Evolutionary conservation across 2,329 filamentous ascomycete species (phyloP).

Genomic region (Aureobasidium sp.): DNA sequence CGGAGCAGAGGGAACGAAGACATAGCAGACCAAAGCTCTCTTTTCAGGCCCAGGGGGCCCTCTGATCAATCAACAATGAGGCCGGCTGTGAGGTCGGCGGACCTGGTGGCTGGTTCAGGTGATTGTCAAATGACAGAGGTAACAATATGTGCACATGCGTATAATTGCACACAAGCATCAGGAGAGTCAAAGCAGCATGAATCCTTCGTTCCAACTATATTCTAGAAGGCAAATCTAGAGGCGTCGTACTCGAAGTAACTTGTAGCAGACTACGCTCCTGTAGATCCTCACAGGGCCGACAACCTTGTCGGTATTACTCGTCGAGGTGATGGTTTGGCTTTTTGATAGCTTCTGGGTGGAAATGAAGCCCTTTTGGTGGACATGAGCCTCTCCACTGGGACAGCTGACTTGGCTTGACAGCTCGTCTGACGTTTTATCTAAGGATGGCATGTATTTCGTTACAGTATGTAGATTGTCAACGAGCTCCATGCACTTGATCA

Average conservation of each 20-base stretch:
- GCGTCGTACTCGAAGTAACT: not conserved
- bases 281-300: not conserved
- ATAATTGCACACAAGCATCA: slow-evolving; percentile 2
- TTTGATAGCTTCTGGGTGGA: slow-evolving; percentile 2
- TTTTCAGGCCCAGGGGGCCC: not conserved
- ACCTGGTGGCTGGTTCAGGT: slow-evolving; percentile 3
- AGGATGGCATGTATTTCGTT: not conserved
- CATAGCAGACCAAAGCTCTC: not conserved
- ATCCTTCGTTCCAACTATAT: slow-evolving; percentile 13
- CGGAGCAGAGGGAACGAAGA: not conserved
- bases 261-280: not conserved
- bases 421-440: not conserved
- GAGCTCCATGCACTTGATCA: not conserved
- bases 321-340: not conserved
- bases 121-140: not conserved
- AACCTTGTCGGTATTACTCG: slow-evolving; percentile 10
- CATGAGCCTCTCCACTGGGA: not conserved
- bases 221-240: slow-evolving; percentile 2
- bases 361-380: slow-evolving; percentile 13
- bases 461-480: not conserved
- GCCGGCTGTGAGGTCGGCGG: not conserved
- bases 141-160: not conserved
- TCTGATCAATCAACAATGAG: not conserved
- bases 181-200: not conserved
- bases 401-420: not conserved